phyloP scores from a whole-genome alignment of 495 filamentous ascomycete species.

The Podospora pseudocomata region DNA sequence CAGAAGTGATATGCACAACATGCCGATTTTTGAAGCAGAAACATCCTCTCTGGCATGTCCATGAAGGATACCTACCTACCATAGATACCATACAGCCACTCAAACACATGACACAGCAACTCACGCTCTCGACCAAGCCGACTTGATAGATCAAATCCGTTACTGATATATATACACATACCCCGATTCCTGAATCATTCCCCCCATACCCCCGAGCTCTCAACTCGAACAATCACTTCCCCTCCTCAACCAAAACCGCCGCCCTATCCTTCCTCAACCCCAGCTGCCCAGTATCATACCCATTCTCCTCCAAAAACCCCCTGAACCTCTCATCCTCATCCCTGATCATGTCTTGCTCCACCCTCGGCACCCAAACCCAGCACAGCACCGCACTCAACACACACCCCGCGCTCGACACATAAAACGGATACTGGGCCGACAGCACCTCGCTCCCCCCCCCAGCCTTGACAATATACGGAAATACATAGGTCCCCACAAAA shows the following conservation, averaged over 20 bases:
- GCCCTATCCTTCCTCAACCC: slow-evolving; percentile 43
- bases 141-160: too few relatives aligned
- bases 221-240: neutral
- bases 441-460: slow-evolving; percentile 49
- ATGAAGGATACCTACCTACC: too few relatives aligned
- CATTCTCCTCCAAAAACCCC: slow-evolving; percentile 59
- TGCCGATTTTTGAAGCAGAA: too few relatives aligned
- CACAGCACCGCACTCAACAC: slow-evolving; percentile 60
- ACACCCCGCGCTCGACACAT: slow-evolving; percentile 62
- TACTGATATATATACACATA: too few relatives aligned
- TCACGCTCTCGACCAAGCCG: too few relatives aligned
- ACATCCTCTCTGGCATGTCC: too few relatives aligned
- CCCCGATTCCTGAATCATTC: too few relatives aligned
- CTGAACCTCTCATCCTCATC: slow-evolving; percentile 69
- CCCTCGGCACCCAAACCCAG: slow-evolving; percentile 57
- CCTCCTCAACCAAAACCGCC: neutral
- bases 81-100: too few relatives aligned
- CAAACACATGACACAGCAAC: too few relatives aligned
- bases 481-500: slow-evolving; percentile 83
- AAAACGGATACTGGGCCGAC: slow-evolving; percentile 78
- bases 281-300: slow-evolving; percentile 68
- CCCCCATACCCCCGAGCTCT: too few relatives aligned
- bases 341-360: slow-evolving; percentile 72
- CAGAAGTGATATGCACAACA: too few relatives aligned
- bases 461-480: slow-evolving; percentile 66